Evolutionary conservation across 164 flowering plant species (phyloP), one percentile per base, ranked within the genome.

Genomic region (Stephania cephalantha): DNA sequence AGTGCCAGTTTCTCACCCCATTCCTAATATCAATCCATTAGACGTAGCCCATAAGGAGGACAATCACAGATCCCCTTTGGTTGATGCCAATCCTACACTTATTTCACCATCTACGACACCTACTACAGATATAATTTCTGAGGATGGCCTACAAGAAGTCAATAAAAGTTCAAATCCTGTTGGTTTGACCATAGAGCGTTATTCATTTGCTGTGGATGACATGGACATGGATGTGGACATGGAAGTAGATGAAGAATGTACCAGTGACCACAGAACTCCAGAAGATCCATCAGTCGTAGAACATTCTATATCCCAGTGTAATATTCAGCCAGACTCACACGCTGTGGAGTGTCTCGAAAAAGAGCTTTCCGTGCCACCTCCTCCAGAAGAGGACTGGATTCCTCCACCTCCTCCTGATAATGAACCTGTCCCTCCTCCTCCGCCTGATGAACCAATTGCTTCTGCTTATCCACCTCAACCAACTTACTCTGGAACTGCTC

Each of bases 321-420:
- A 76, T 12, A 31, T 70, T 78, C 80, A 76, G 52, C 78, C 82
- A 11, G 76, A 71, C 77, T 74, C 72, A 78, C 81, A 78, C 22
- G 22, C 35, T 73, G 65, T 67, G 44, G 80, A 80, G 17, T 42
- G 66, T 72, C 71, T 79, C 45, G 88, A 75, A 9, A 81, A 81
- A 68, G 84, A 71, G 8, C 73, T 68, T 71, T 22, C 68, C 79
- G 81, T 77, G 76, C 94, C 91, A n/a, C 94, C 89, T 80, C 95
- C 89, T 48, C 89, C 95, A 22, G 91, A 84, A 73, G 94, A 91
- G 52, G 95, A 88, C 52, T 89, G 92, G 95, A 86, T 90, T 74
- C 99, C 99, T 25, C 99, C 98, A 45, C 97, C 95, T 8, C 99
- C 99, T 48, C 95, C 97, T 78, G 97, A 95, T 75, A 78, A 83